Conservation (phyloP, 805 yeast genomes). For the Saccharomycopsis sp. region DNA sequence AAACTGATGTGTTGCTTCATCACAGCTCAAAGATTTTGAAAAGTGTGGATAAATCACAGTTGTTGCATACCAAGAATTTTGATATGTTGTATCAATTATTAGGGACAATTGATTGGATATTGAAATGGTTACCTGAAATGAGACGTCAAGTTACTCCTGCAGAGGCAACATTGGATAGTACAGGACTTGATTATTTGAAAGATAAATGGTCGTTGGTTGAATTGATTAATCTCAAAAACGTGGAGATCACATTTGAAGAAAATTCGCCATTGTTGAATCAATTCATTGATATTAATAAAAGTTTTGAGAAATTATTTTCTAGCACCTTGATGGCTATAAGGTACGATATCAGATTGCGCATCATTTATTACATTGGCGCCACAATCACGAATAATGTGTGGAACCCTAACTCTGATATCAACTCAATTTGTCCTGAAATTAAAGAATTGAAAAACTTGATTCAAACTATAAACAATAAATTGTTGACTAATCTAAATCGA, state of each 20-base stretch:
- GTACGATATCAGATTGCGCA: slow-evolving; percentile 48
- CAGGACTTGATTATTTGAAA: slow-evolving; percentile 11
- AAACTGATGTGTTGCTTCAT: slow-evolving; percentile 27
- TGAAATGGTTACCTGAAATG: slow-evolving; percentile 53
- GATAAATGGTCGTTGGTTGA: slow-evolving; percentile 19
- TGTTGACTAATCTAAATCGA: slow-evolving; percentile 29
- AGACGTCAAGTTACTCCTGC: slow-evolving; percentile 32
- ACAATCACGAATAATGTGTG: slow-evolving; percentile 45
- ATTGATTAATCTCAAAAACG: slow-evolving; percentile 12
- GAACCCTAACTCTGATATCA: slow-evolving; percentile 45
- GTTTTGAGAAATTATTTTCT: slow-evolving; percentile 24
- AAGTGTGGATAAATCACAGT: slow-evolving; percentile 39
- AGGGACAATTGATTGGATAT: slow-evolving; percentile 45
- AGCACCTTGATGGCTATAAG: slow-evolving; percentile 39
- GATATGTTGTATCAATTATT: slow-evolving; percentile 46
- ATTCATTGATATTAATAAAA: slow-evolving; percentile 25
- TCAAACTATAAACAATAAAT: slow-evolving; percentile 37
- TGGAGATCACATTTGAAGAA: slow-evolving; percentile 11
- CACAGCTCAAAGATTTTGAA: slow-evolving; percentile 28
- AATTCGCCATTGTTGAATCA: slow-evolving; percentile 22
- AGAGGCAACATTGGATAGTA: slow-evolving; percentile 1
- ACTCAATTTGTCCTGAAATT: slow-evolving; percentile 52
- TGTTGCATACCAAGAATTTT: slow-evolving; percentile 47
- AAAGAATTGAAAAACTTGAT: slow-evolving; percentile 45
- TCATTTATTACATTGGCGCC: slow-evolving; percentile 43